Evolutionary conservation across 306 rosid genomes (phyloP).

Genomic region (Medicago ruthenica): DNA sequence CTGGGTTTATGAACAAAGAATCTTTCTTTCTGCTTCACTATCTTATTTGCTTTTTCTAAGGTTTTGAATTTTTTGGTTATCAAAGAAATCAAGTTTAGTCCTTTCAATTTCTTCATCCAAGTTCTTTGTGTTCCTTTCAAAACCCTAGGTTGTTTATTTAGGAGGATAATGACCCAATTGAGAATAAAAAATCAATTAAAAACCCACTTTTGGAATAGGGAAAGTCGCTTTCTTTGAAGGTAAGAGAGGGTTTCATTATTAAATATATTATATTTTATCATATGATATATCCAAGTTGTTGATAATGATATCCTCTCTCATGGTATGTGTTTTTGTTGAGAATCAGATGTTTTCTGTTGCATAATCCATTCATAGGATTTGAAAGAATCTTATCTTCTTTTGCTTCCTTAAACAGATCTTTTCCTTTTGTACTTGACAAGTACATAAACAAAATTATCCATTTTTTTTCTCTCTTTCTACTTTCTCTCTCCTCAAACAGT

Average conservation of each 20-base stretch:
- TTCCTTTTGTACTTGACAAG: conserved; percentile 52
- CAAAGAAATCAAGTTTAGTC: conserved; percentile 21
- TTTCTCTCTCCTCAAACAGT: conserved; percentile 49
- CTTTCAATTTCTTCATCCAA: neutral
- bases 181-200: conserved; percentile 20
- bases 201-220: conserved; percentile 35
- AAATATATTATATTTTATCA: conserved; percentile 5
- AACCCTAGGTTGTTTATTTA: conserved; percentile 27
- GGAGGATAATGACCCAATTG: conserved; percentile 36
- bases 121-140: neutral
- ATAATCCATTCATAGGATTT: conserved; percentile 53
- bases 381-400: conserved; percentile 58
- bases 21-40: conserved; percentile 17
- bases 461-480: conserved; percentile 32
- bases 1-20: conserved; percentile 41
- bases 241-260: conserved; percentile 23
- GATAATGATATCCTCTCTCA: conserved; percentile 16
- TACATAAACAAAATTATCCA: conserved; percentile 41
- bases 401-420: conserved; percentile 72
- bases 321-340: conserved; percentile 32
- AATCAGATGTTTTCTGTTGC: conserved; percentile 92
- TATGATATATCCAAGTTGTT: conserved; percentile 45
- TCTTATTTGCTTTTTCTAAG: conserved; percentile 24
- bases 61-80: too few relatives aligned
- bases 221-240: conserved; percentile 55